phyloP scores from a whole-genome alignment of 257 asterid species.

The Salvia rosmarinus region DNA sequence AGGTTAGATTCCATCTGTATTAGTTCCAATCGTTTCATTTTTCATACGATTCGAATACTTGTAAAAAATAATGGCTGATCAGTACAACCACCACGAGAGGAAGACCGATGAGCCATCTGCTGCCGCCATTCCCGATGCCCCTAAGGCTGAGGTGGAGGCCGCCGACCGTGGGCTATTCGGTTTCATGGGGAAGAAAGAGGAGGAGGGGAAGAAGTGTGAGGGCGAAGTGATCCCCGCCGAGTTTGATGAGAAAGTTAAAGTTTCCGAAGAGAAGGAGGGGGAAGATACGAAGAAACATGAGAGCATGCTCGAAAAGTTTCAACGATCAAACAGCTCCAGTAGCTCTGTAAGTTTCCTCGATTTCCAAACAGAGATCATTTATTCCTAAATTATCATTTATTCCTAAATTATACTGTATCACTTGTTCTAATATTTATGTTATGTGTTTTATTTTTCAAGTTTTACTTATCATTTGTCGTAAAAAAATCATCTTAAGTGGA shows the following conservation, averaged over 20 bases:
- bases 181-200: conserved; percentile 53
- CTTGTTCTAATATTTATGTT: no score
- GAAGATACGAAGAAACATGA: conserved; percentile 49
- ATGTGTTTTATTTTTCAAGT: no score
- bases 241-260: conserved; percentile 54
- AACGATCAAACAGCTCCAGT: conserved; percentile 53
- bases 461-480: no score
- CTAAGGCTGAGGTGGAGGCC: conserved; percentile 34
- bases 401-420: background rate
- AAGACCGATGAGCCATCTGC: conserved; percentile 29
- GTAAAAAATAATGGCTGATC: conserved; percentile 49
- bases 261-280: conserved; percentile 40
- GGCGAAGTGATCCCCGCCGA: conserved; percentile 42
- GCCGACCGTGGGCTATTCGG: conserved; percentile 63
- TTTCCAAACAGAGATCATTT: background rate
- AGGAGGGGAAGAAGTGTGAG: conserved; percentile 41
- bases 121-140: no score
- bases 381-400: background rate
- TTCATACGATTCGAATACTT: background rate
- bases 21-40: background rate
- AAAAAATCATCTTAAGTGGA: no score
- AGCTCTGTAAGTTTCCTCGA: conserved; percentile 60
- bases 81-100: conserved; percentile 32
- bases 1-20: no score
- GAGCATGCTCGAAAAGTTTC: conserved; percentile 48